Evolutionary conservation across 305 asterid genomes (phyloP).

Genomic region (Fraxinus velutina): DNA sequence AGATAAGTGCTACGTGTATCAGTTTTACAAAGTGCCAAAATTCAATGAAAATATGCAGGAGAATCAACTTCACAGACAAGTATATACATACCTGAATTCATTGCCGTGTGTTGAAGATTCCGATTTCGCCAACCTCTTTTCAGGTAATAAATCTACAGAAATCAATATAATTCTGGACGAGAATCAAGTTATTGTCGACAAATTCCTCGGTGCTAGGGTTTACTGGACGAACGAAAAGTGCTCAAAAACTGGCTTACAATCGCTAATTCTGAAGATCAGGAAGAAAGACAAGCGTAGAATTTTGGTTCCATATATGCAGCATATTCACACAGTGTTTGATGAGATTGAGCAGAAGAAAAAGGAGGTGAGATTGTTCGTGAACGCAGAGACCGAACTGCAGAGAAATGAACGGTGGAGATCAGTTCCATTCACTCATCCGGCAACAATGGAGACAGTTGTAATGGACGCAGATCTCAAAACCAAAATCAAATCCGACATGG

Average conservation of each 20-base stretch:
- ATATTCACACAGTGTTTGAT: slow-evolving; percentile 53
- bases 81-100: slow-evolving; percentile 66
- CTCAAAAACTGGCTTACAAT: slow-evolving; percentile 26
- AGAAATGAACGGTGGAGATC: slow-evolving; percentile 71
- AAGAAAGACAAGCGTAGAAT: slow-evolving; percentile 66
- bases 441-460: slow-evolving; percentile 68
- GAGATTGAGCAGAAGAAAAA: slow-evolving; percentile 67
- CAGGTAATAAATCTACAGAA: slow-evolving; percentile 59
- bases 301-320: slow-evolving; percentile 62
- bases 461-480: slow-evolving; percentile 79
- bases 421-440: slow-evolving; percentile 67
- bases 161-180: slow-evolving; percentile 59
- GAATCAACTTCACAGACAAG: slow-evolving; percentile 62
- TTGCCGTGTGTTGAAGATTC: slow-evolving; percentile 67
- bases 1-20: slow-evolving; percentile 59
- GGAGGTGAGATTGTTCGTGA: slow-evolving; percentile 57
- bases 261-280: slow-evolving; percentile 56
- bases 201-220: slow-evolving; percentile 65
- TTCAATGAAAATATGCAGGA: slow-evolving; percentile 86
- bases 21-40: slow-evolving; percentile 74
- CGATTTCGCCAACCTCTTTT: slow-evolving; percentile 71
- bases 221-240: slow-evolving; percentile 50
- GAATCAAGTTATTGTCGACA: slow-evolving; percentile 49
- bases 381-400: slow-evolving; percentile 45
- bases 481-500: slow-evolving; percentile 70